Base-by-base conservation (phyloP, 2,329 filamentous ascomycete genomes). In the Xenoacremonium recifei region DNA sequence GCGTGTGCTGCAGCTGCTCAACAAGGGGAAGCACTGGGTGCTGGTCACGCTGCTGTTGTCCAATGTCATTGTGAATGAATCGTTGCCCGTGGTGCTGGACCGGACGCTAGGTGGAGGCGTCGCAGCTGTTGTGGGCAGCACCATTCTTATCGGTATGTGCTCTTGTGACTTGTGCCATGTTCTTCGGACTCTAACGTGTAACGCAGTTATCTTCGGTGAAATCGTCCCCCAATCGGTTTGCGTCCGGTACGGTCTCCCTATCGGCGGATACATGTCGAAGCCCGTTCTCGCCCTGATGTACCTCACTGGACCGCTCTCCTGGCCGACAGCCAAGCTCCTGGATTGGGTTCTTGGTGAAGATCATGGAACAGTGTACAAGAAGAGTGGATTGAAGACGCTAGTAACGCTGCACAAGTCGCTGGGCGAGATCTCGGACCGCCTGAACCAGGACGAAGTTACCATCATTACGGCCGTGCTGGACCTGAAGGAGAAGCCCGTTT, bases 31-130 rank as follows among this genome's bases (percentile, higher is more conserved):
- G 66, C 93, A 99, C 67, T 99, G 93, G 93, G 92, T 99, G 16
- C 74, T 99, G 43, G 93, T 99, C 40, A 97, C 93, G 3, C 72
- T 99, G 19, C 78, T 99, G 6, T 74, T 99, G 42, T 90, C 90
- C 65, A 99, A 99, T 65, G 93, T 99, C 61, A 95, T 99, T 58
- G 95, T 95, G 52, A 97, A 99, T 66, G 93, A 97, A 69, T 95
- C 92, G 3, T 75, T 96, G 12, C 93, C 93, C 20, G 96, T 99
- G 48, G 89, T 99, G 10, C 79, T 99, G 38, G 93, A 99, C 67
- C 79, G 93, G 42, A 96, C 90, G 42, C 79, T 99, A 15, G 93
- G 93, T 21, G 93, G 93, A 53, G 93, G 93, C 50, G 91, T 95
- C 74, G 91, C 92, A 47, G 93, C 93, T 47, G 89, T 97, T 17